A percentile compares a stretch with the other conserved stretches of the same genome.
These are phyloP conservation scores for Arabidopsis thaliana DNA, from an alignment of 345 rosid genomes.

Conservation along the genomic window TAIR10.1 NC_003070.9:1007001-1007500, in stretches of 20 bases:
- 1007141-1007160: conserved; percentile 86
- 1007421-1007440: neutral
- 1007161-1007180: conserved; percentile 84
- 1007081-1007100: conserved; percentile 73
- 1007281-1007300: conserved; percentile 67
- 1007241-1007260: neutral
- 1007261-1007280: neutral
- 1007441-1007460: conserved; percentile 38
- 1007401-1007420: neutral
- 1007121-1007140: conserved; percentile 75
- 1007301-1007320: conserved; percentile 87
- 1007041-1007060: conserved; percentile 1
- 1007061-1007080: conserved; percentile 44
- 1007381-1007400: neutral
- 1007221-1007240: neutral
- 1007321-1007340: conserved; percentile 69
- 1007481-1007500: conserved; percentile 50
- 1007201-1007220: conserved; percentile 61
- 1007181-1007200: conserved; percentile 80
- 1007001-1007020: conserved; percentile 44
- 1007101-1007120: conserved; percentile 73
- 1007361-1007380: conserved; percentile 64
- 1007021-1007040: neutral
- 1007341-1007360: conserved; percentile 65
- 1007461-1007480: conserved; percentile 50